Percentiles rank a stretch among this genome's conserved stretches.
phyloP scores from a whole-genome alignment of 257 asterid species.

The Penstemon newberryi region DNA sequence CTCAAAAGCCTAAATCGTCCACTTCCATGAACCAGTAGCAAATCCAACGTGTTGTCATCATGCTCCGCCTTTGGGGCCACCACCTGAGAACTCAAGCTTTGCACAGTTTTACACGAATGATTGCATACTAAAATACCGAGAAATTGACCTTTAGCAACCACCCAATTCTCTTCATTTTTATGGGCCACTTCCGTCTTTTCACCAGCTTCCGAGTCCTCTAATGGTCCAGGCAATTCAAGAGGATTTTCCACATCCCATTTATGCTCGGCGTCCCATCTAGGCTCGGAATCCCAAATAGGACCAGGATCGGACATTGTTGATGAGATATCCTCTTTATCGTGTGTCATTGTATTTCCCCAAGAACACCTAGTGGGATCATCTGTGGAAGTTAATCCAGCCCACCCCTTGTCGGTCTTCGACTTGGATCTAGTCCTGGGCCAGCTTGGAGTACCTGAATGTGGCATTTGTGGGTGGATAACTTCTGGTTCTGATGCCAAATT shows the following conservation, averaged over 20 bases:
- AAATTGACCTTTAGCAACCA: slow-evolving; percentile 68
- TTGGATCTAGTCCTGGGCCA: slow-evolving; percentile 94
- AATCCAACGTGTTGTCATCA: slow-evolving; percentile 82
- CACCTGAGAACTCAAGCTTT: slow-evolving; percentile 92
- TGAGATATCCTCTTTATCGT: slow-evolving; percentile 91
- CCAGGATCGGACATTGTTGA: slow-evolving; percentile 99
- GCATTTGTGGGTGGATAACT: slow-evolving; percentile 81
- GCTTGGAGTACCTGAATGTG: slow-evolving; percentile 74
- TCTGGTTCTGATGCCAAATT: slow-evolving; percentile 72
- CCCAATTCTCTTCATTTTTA: slow-evolving; percentile 77
- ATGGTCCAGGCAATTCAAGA: slow-evolving; percentile 68
- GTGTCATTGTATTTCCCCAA: slow-evolving; percentile 64
- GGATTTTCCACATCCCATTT: slow-evolving; percentile 64
- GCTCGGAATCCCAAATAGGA: slow-evolving; percentile 98
- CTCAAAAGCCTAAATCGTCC: slow-evolving; percentile 87
- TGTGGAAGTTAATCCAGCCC: slow-evolving; percentile 57
- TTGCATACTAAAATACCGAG: slow-evolving; percentile 88
- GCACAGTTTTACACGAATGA: slow-evolving; percentile 93
- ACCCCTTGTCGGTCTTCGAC: slow-evolving; percentile 74
- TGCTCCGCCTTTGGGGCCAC: slow-evolving; percentile 97
- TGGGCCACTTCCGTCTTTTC: slow-evolving; percentile 40
- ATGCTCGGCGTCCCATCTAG: slow-evolving; percentile 90
- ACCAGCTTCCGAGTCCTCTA: slow-evolving; percentile 49
- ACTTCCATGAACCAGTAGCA: slow-evolving; percentile 81
- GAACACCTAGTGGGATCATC: slow-evolving; percentile 68